Conservation (phyloP, 768 basidiomycete species). For the Suillus sp. region DNA sequence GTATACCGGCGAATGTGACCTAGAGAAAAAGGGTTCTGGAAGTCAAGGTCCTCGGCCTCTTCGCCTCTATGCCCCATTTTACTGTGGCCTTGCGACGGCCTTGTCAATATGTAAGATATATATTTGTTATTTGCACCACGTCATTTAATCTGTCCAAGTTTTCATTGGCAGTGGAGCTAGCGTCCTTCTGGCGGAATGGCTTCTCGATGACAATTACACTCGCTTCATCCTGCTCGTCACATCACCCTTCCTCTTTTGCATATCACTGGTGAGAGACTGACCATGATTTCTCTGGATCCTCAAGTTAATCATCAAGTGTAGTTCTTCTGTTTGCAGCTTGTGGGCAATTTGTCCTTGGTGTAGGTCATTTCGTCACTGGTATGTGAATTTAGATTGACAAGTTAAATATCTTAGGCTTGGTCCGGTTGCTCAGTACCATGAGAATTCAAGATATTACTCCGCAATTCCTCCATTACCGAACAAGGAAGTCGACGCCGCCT, state of each 20-base stretch:
- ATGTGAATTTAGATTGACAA: constrained; percentile 2
- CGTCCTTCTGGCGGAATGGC: constrained; percentile 65
- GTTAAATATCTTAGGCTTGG: constrained; percentile 51
- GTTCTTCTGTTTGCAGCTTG: constrained; percentile 76
- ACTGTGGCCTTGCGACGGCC: constrained; percentile 65
- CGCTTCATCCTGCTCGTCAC: constrained; percentile 70
- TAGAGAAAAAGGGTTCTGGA: constrained; percentile 54
- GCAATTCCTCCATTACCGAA: constrained; percentile 62
- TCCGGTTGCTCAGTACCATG: constrained; percentile 82
- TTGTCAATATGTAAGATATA: constrained; percentile 58
- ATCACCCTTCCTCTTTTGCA: constrained; percentile 71
- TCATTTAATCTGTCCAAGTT: constrained; percentile 43
- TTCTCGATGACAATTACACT: constrained; percentile 57
- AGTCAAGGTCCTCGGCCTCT: constrained; percentile 43
- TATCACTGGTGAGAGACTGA: constrained; percentile 59
- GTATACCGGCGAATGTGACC: constrained; percentile 34
- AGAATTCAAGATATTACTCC: constrained; percentile 84
- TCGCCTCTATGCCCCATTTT: constrained; percentile 72
- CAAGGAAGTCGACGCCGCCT: constrained; percentile 57
- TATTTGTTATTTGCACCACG: constrained; percentile 1
- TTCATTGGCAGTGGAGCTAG: constrained; percentile 66
- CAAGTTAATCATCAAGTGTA: constrained; percentile 29
- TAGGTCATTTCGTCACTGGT: constrained; percentile 35
- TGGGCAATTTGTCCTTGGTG: constrained; percentile 64
- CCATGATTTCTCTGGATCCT: neutral